Percentiles rank a stretch among this genome's conserved stretches.
Conservation (phyloP, 2,329 filamentous ascomycete genomes). For the Beauveria sp. region DNA sequence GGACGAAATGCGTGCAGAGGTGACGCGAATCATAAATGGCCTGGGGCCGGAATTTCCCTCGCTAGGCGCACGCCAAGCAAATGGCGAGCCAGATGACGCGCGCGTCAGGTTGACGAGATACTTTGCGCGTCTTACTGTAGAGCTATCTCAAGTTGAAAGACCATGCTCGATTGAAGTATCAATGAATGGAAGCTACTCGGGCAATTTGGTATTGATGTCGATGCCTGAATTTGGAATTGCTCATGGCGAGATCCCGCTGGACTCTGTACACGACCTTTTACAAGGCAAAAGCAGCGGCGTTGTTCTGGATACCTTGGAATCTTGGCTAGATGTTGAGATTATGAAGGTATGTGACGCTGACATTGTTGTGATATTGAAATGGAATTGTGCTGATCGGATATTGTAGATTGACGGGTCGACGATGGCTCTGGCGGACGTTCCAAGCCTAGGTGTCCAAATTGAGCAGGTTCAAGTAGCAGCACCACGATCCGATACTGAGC, state of each 20-base stretch:
- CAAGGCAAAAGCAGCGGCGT: not conserved
- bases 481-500: constrained; percentile 3
- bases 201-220: constrained; percentile 29
- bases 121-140: constrained; percentile 27
- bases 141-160: constrained; percentile 27
- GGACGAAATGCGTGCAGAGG: constrained; percentile 23
- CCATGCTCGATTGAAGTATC: constrained; percentile 29
- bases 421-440: not conserved
- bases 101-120: constrained; percentile 19
- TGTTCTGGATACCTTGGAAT: not conserved
- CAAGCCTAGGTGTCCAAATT: not conserved
- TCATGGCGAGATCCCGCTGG: constrained; percentile 31
- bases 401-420: not conserved
- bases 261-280: constrained; percentile 33
- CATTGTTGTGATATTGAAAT: not conserved
- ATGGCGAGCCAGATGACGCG: not conserved
- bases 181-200: constrained; percentile 24
- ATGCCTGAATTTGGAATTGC: constrained; percentile 25
- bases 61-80: not conserved
- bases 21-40: constrained; percentile 25
- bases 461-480: not conserved
- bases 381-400: not conserved
- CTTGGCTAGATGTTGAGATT: constrained; percentile 24
- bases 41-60: constrained; percentile 20
- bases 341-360: constrained; percentile 21